These are phyloP conservation scores for Aspergillus conjunctus DNA, from an alignment of 495 filamentous ascomycete genomes.

Conservation along the genomic window DNA sequence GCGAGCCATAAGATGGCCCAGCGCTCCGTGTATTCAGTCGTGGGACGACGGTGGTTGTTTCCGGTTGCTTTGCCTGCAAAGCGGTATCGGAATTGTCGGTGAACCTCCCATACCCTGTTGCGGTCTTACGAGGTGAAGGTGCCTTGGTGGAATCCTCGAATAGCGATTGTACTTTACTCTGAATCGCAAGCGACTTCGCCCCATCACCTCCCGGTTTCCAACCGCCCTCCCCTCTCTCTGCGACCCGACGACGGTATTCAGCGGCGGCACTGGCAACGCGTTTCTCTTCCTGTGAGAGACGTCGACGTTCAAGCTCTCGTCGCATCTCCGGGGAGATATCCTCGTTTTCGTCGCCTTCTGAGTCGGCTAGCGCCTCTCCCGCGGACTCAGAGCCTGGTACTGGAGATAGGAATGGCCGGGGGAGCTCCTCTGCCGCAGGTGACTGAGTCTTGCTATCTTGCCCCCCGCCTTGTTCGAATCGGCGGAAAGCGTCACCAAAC, in stretches of 20 bases:
- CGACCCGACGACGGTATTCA: slow-evolving; percentile 79
- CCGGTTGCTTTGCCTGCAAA: slow-evolving; percentile 47
- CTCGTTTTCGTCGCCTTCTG: slow-evolving; percentile 67
- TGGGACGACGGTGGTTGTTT: slow-evolving; percentile 13
- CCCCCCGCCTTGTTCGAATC: slow-evolving; percentile 73
- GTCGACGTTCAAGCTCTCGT: slow-evolving; percentile 82
- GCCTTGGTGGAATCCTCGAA: slow-evolving; percentile 75
- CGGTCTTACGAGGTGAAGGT: slow-evolving; percentile 65
- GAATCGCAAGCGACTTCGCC: slow-evolving; percentile 74
- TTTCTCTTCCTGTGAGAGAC: slow-evolving; percentile 85
- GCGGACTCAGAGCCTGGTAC: slow-evolving; percentile 63
- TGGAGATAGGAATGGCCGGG: slow-evolving; percentile 60
- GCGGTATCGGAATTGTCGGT: slow-evolving; percentile 54
- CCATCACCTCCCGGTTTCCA: slow-evolving; percentile 47
- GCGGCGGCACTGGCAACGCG: slow-evolving; percentile 91
- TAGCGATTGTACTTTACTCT: slow-evolving; percentile 84
- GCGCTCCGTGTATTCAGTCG: slow-evolving; percentile 20
- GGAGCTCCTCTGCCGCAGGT: slow-evolving; percentile 44
- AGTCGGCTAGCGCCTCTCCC: slow-evolving; percentile 51
- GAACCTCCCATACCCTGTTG: slow-evolving; percentile 85
- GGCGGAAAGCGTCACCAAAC: slow-evolving; percentile 94
- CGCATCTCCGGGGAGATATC: slow-evolving; percentile 87
- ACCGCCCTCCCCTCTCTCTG: slow-evolving; percentile 60
- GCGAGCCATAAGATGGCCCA: not conserved
- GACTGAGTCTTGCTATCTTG: slow-evolving; percentile 55